Evolutionary conservation across 768 basidiomycete genomes (phyloP).

Genomic region (Serendipita vermifera): DNA sequence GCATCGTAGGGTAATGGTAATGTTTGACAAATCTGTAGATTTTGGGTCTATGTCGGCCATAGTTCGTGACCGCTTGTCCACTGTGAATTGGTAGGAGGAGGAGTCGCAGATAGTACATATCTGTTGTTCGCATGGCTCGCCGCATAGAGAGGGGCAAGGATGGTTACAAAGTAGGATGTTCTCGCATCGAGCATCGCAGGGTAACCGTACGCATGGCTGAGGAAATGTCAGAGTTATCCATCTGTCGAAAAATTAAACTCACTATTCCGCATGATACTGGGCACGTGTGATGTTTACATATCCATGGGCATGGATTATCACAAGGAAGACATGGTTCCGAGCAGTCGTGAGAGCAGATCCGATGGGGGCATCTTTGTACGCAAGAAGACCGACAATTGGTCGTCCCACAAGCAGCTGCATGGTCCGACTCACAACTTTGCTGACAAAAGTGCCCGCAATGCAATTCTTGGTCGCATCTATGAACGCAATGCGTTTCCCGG

Average conservation of each 20-base stretch:
- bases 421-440: constrained; percentile 30
- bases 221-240: not conserved
- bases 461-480: constrained; percentile 38
- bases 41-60: constrained; percentile 37
- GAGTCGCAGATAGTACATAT: constrained; percentile 43
- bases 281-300: constrained; percentile 41
- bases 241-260: constrained; percentile 20
- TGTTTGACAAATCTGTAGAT: constrained; percentile 30
- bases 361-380: constrained; percentile 43
- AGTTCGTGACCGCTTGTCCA: constrained; percentile 37
- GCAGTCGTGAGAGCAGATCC: constrained; percentile 36
- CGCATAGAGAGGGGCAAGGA: constrained; percentile 57
- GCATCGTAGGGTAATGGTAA: constrained; percentile 49
- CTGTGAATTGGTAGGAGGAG: constrained; percentile 22
- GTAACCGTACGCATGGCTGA: constrained; percentile 53
- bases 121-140: constrained; percentile 47
- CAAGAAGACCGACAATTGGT: constrained; percentile 34
- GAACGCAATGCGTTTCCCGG: constrained; percentile 28
- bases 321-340: constrained; percentile 48
- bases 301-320: constrained; percentile 48
- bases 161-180: constrained; percentile 45
- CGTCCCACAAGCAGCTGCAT: constrained; percentile 35
- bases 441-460: constrained; percentile 47
- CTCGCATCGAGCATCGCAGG: constrained; percentile 45
- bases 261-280: constrained; percentile 58